phyloP scores from a whole-genome alignment of 768 basidiomycete genomes.

The Paxillus rubicundulus region DNA sequence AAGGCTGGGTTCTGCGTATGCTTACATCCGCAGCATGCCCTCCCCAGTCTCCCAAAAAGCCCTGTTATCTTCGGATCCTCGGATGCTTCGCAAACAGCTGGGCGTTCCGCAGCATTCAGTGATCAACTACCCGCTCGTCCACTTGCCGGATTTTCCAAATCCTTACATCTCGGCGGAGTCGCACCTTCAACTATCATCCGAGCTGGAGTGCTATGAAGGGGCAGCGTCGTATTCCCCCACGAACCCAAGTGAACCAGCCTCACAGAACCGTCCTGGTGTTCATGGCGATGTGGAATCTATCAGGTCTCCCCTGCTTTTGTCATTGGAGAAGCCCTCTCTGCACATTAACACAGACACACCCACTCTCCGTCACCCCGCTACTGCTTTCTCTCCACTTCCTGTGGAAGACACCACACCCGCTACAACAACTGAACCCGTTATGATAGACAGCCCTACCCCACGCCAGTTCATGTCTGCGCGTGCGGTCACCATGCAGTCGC shows the following conservation, averaged over 20 bases:
- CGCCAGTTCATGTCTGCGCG: not conserved
- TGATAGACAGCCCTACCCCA: not conserved
- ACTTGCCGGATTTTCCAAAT: conserved; percentile 23
- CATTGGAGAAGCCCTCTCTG: conserved; percentile 1
- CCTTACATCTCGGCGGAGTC: conserved; percentile 14
- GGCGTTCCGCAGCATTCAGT: conserved; percentile 32
- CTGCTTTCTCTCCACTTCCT: not conserved
- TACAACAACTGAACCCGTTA: not conserved
- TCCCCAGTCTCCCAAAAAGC: conserved; percentile 8
- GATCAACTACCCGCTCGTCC: conserved; percentile 16
- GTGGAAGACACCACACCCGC: not conserved
- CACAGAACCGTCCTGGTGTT: not conserved
- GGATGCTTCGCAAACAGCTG: conserved; percentile 26
- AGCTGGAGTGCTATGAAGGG: not conserved
- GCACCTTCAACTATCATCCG: not conserved
- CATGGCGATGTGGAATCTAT: not conserved
- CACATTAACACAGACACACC: conserved; percentile 2
- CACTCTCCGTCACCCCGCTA: not conserved
- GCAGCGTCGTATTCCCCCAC: not conserved
- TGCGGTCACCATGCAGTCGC: not conserved
- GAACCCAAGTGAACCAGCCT: not conserved
- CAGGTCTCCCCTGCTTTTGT: not conserved
- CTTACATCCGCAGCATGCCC: conserved; percentile 22
- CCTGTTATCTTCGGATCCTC: conserved; percentile 24
- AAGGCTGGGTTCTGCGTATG: conserved; percentile 23